Evolutionary conservation across 2,329 filamentous ascomycete genomes (phyloP), one percentile per base, ranked within the genome.

Genomic region (Fusarium begoniae): DNA sequence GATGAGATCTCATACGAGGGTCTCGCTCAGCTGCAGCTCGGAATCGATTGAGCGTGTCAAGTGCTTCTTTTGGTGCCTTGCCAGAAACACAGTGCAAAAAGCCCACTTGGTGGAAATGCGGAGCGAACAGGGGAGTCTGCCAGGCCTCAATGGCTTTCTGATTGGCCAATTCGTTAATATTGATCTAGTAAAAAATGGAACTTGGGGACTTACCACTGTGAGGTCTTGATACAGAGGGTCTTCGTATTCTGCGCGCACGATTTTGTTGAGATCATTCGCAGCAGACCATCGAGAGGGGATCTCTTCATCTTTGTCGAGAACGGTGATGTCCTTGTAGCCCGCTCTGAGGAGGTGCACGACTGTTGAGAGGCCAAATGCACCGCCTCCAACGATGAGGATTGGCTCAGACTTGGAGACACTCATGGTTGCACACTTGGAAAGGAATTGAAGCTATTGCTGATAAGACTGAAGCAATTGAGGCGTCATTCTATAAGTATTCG

Each of bases 251-350:
- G 86, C 87, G 5, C 89, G 84, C 41, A 91, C 82, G 63, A 91
- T 90, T 79, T 91, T 91, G 78, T 91, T 91, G 32, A 91, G 77
- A 70, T 91, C 88, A 66, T 89, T 89, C 26, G 85, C 89, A 1
- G 88, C 90, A 0, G 89, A 90, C 75, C 80, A 81, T 3, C 66
- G 66, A 8, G 87, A 86, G 2, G 88, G 88, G 2, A 80, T 72
- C 14, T 75, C 62, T 11, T 78, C 75, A 18, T 79, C 80, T 53
- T 80, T 80, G 26, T 89, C 87, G 20, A 86, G 82, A 13, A 89
- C 83, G 8, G 85, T 85, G 54, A 88, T 82, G 63, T 86, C 79
- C 1, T 76, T 83, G 69, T 85, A 87, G 2, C 86, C 86, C 1
- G 82, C 77, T 12, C 80, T 76, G n/a, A 80, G 76, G 8, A 88